Evolutionary conservation across 169 alveolate genomes (phyloP).

Genomic region (Plasmodium ovale): DNA sequence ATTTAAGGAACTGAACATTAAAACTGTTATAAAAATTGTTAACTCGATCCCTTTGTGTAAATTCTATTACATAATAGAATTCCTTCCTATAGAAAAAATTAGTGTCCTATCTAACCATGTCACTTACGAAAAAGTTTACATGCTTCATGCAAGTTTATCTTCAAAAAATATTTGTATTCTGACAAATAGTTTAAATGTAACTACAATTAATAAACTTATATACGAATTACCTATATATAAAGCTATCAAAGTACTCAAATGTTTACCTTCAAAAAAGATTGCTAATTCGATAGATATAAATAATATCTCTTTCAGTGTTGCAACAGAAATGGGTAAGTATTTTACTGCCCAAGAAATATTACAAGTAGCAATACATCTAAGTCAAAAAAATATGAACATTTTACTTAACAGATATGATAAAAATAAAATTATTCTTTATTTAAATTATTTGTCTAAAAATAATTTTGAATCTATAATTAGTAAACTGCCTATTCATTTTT

Average conservation of each 20-base stretch:
- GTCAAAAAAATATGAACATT: constrained; percentile 13
- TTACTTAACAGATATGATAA: constrained; percentile 14
- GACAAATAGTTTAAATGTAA: constrained; percentile 11
- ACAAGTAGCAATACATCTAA: constrained; percentile 18
- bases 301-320: constrained; percentile 1
- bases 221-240: constrained; percentile 53
- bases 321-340: constrained; percentile 22
- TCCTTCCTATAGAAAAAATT: constrained; percentile 35
- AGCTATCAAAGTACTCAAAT: constrained; percentile 40
- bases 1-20: constrained; percentile 20
- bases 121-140: constrained; percentile 46
- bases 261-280: constrained; percentile 21
- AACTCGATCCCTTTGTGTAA: constrained; percentile 52
- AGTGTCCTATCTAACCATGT: constrained; percentile 21
- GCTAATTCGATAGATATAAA: constrained; percentile 12
- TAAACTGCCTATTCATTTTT: constrained; percentile 30
- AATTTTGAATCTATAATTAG: constrained; percentile 19
- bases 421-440: constrained; percentile 31
- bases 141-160: constrained; percentile 20
- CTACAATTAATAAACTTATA: constrained; percentile 28
- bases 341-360: constrained; percentile 34
- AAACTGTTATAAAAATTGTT: constrained; percentile 23
- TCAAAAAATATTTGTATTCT: constrained; percentile 12
- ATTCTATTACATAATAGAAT: constrained; percentile 59
- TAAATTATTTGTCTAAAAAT: constrained; percentile 39